phyloP scores from a whole-genome alignment of 768 basidiomycete genomes.

The Kondoa subrosea region DNA sequence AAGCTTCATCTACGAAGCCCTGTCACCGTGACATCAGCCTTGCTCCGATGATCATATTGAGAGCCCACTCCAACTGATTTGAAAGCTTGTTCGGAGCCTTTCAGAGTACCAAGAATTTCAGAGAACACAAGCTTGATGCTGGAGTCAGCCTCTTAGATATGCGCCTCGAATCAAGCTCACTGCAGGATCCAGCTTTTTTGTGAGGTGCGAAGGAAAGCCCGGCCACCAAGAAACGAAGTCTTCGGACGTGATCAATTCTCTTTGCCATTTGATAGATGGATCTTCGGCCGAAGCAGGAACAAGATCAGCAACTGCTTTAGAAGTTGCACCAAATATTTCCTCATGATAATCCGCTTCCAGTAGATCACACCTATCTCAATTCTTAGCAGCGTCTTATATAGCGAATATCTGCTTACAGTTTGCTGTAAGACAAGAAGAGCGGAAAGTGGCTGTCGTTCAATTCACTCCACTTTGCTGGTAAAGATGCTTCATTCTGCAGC shows the following conservation, averaged over 20 bases:
- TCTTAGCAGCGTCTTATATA: background rate
- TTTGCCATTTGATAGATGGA: background rate
- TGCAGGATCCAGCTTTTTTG: background rate
- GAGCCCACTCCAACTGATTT: background rate
- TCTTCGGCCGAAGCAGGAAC: background rate
- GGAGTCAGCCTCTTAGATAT: background rate
- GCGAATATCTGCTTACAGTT: background rate
- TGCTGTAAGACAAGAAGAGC: background rate
- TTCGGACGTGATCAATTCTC: background rate
- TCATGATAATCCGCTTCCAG: background rate
- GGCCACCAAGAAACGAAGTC: background rate
- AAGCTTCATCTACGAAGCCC: background rate
- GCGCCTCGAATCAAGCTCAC: background rate
- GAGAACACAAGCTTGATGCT: background rate
- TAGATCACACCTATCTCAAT: background rate
- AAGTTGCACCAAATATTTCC: background rate
- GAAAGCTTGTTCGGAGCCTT: background rate
- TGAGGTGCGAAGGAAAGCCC: background rate
- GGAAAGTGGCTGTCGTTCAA: background rate
- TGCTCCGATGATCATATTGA: background rate
- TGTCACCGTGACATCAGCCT: background rate
- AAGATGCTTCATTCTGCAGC: background rate
- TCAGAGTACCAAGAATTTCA: background rate
- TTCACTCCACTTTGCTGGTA: background rate
- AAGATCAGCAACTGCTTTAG: background rate